These are phyloP conservation scores for Orbilia oligospora DNA, from an alignment of 2,329 filamentous ascomycete species.

Conservation along the genomic window DNA sequence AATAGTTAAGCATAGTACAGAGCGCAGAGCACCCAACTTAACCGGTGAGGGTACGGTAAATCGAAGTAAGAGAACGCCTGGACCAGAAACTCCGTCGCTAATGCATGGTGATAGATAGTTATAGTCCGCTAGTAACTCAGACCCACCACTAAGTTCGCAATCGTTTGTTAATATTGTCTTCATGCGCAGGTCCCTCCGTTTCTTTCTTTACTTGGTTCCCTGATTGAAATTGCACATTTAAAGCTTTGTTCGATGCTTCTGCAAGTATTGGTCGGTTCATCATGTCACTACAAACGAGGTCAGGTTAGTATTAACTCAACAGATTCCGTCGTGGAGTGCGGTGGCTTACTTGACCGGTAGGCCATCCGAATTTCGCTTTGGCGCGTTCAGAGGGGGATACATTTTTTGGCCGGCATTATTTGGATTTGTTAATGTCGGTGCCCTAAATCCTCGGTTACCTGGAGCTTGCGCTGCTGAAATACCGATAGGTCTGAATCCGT, in stretches of 20 bases:
- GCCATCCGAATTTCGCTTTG: constrained; percentile 57
- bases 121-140: background rate
- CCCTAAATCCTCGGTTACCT: constrained; percentile 45
- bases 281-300: constrained; percentile 39
- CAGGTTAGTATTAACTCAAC: background rate
- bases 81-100: constrained; percentile 17
- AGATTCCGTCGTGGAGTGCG: background rate
- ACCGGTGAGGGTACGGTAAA: background rate
- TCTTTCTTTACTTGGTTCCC: constrained; percentile 41
- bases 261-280: constrained; percentile 54
- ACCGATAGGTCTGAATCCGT: constrained; percentile 53
- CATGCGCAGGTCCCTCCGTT: constrained; percentile 6
- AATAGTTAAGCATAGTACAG: too few species aligned
- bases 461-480: constrained; percentile 40
- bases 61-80: constrained; percentile 16
- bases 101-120: background rate
- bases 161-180: constrained; percentile 46
- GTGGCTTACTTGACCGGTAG: constrained; percentile 49
- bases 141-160: constrained; percentile 25
- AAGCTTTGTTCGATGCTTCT: constrained; percentile 44
- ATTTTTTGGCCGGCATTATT: constrained; percentile 40
- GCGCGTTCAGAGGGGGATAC: constrained; percentile 53
- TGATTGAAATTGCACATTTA: constrained; percentile 32
- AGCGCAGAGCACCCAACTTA: too few species aligned
- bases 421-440: constrained; percentile 49